Conservation (phyloP, 352 stramenopile genomes). For the Blastocystis sp. region DNA sequence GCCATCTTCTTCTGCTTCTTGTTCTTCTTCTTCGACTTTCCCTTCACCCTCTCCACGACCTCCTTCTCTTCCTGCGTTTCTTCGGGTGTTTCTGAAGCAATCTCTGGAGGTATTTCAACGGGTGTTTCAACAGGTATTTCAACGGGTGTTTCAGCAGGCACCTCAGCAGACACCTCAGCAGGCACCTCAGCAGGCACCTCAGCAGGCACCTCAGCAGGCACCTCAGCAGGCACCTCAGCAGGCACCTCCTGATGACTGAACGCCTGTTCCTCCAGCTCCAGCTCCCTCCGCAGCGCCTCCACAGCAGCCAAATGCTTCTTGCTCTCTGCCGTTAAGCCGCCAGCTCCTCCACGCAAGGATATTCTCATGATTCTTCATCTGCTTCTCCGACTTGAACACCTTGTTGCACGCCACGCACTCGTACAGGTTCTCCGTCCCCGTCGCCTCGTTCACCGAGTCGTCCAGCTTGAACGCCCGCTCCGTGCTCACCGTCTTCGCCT, state of each 20-base stretch:
- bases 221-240: not conserved
- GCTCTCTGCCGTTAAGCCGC: slow-evolving; percentile 59
- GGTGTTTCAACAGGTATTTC: not conserved
- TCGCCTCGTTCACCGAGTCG: slow-evolving; percentile 67
- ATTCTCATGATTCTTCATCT: slow-evolving; percentile 81
- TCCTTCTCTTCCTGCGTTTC: not conserved
- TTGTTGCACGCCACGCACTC: slow-evolving; percentile 81
- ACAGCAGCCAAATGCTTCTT: slow-evolving; percentile 70
- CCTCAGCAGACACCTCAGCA: not conserved
- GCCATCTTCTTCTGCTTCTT: not conserved
- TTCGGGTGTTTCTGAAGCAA: not conserved
- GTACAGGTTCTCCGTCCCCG: slow-evolving; percentile 73
- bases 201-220: not conserved
- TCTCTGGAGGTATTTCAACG: not conserved
- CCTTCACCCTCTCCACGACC: not conserved
- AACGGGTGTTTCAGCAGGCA: not conserved
- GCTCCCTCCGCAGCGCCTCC: slow-evolving; percentile 67
- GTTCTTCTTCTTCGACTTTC: slow-evolving; percentile 41
- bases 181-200: not conserved
- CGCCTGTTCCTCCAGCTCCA: slow-evolving; percentile 38
- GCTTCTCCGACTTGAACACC: slow-evolving; percentile 81
- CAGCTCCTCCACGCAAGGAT: slow-evolving; percentile 73
- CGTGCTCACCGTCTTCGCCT: slow-evolving; percentile 72
- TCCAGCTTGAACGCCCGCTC: slow-evolving; percentile 71
- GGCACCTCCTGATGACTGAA: not conserved